Evolutionary conservation across 768 basidiomycete species (phyloP).

Genomic region (Clathrus columnatus): DNA sequence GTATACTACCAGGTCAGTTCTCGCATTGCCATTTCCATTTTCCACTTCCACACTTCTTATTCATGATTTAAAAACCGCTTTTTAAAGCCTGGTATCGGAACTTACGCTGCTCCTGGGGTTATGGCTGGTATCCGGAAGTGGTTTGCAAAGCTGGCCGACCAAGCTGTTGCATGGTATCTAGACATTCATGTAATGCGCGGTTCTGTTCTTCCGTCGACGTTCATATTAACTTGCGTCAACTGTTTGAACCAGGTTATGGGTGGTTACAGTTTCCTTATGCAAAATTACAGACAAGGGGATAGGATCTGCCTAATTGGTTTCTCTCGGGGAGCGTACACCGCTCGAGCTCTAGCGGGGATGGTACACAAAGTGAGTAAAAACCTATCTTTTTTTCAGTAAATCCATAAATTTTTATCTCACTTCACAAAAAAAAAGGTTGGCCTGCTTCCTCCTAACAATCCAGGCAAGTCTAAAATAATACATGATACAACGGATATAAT

Average conservation of each 20-base stretch:
- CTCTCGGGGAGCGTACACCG: conserved; percentile 36
- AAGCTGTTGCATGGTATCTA: conserved; percentile 31
- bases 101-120: conserved; percentile 22
- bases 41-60: background rate
- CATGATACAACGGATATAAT: background rate
- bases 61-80: background rate
- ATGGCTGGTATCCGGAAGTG: conserved; percentile 16
- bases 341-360: conserved; percentile 34
- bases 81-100: conserved; percentile 29
- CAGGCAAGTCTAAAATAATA: conserved; percentile 13
- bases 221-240: conserved; percentile 29
- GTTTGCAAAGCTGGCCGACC: conserved; percentile 24
- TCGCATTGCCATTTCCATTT: background rate
- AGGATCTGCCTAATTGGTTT: conserved; percentile 37
- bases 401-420: background rate
- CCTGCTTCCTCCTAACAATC: conserved; percentile 57
- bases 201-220: background rate
- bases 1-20: conserved; percentile 24
- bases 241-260: conserved; percentile 21
- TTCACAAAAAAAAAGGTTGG: conserved; percentile 43
- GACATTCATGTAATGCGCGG: background rate
- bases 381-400: background rate
- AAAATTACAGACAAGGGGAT: conserved; percentile 31
- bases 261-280: conserved; percentile 34
- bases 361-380: conserved; percentile 24